Conservation (phyloP, 129 eudicot genomes). For the Logfia minima region DNA sequence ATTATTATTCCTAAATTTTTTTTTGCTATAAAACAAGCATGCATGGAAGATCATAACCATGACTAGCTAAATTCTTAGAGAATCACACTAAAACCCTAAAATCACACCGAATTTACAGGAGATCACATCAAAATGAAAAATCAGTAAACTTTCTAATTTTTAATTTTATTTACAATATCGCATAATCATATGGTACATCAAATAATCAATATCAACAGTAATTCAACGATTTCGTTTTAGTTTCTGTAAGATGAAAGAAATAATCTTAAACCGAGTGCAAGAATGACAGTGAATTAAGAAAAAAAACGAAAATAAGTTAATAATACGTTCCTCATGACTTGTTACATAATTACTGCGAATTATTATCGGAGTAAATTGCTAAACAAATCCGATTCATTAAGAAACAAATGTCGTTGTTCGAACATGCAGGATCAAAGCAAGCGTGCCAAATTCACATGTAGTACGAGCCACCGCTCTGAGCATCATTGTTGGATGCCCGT, state of each 20-base stretch:
- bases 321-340: neutral
- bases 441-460: no score
- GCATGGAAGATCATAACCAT: conserved; percentile 16
- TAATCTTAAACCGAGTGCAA: neutral
- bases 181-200: neutral
- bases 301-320: neutral
- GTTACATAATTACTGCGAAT: no score
- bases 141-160: neutral
- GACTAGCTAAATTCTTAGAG: neutral
- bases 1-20: neutral
- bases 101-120: neutral
- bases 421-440: no score
- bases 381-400: no score
- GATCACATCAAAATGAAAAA: neutral
- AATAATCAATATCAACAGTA: neutral
- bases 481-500: no score
- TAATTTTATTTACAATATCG: no score
- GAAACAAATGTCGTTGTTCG: no score
- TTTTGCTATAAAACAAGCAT: conserved; percentile 10
- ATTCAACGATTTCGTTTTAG: no score
- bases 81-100: neutral
- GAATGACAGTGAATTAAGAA: neutral
- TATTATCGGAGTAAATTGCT: no score
- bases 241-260: neutral
- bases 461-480: no score